phyloP scores from a whole-genome alignment of 2,329 filamentous ascomycete species.

The Sphaerostilbella broomeana region DNA sequence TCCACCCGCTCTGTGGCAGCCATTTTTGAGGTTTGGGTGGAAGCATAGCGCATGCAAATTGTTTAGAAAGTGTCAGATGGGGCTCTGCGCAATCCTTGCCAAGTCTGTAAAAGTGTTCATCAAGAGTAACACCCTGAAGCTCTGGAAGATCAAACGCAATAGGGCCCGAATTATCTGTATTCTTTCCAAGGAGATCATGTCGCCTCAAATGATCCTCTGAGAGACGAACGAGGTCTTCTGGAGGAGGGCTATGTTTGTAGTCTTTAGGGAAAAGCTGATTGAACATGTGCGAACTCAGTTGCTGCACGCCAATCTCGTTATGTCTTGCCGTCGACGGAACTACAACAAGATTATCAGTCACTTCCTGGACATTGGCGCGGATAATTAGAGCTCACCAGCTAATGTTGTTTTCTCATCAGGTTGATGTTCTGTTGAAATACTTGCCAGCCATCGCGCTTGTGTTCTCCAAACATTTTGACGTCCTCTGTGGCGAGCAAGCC shows the following conservation, averaged over 20 bases:
- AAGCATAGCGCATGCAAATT: constrained; percentile 60
- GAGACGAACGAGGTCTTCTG: constrained; percentile 68
- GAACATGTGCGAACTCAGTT: constrained; percentile 78
- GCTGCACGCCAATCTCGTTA: constrained; percentile 93
- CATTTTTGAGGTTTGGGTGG: constrained; percentile 61
- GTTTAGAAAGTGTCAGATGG: constrained; percentile 67
- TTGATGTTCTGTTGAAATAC: constrained; percentile 18
- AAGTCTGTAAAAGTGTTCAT: constrained; percentile 89
- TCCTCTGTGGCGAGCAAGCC: constrained; percentile 41
- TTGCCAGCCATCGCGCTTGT: constrained; percentile 40
- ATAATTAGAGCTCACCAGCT: constrained; percentile 36
- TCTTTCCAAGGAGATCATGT: constrained; percentile 87
- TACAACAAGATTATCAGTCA: constrained; percentile 17
- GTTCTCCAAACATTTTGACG: constrained; percentile 30
- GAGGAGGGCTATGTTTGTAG: constrained; percentile 48
- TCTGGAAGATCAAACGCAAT: constrained; percentile 80
- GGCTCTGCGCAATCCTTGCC: constrained; percentile 84
- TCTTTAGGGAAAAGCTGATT: constrained; percentile 68
- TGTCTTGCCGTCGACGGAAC: constrained; percentile 58
- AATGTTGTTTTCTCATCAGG: constrained; percentile 17
- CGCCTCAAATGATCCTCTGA: constrained; percentile 74
- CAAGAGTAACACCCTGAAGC: constrained; percentile 72
- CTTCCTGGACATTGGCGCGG: background rate
- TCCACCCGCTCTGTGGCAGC: constrained; percentile 81
- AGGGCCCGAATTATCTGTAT: constrained; percentile 66